Evolutionary conservation across 139 green algal genomes (phyloP), one percentile per base, ranked within the genome.

Genomic region (Chlamydomonas urium): DNA sequence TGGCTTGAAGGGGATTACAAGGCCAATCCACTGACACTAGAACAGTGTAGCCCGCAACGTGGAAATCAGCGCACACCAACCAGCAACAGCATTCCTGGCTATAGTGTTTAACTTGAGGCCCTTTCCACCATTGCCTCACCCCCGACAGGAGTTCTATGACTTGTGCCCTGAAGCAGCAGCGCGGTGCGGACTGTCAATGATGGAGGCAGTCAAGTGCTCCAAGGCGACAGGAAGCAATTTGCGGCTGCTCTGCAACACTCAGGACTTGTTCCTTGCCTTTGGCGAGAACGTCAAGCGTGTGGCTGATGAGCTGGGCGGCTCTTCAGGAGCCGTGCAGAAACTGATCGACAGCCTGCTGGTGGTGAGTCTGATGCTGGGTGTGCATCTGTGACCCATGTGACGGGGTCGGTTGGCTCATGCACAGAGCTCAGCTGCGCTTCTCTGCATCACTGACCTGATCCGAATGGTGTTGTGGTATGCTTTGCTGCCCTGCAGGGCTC

Each of bases 61-160:
- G n/a, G n/a, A n/a, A n/a, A n/a, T n/a, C n/a, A n/a, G n/a, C n/a
- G n/a, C n/a, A n/a, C n/a, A n/a, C n/a, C n/a, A n/a, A n/a, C n/a
- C n/a, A n/a, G n/a, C n/a, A n/a, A 60, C n/a, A n/a, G n/a, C n/a
- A n/a, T n/a, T n/a, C n/a, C n/a, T n/a, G n/a, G n/a, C n/a, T n/a
- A n/a, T n/a, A n/a, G n/a, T n/a, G n/a, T n/a, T 4, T 32, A 60
- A 4, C 19, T 6, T 32, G 48, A 6, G 14, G 4, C 17, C 48
- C 19, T 28, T 14, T 21, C 48, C 6, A 4, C 14, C 14, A 60
- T 26, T 4, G 57, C 29, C 6, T n/a, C n/a, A n/a, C n/a, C n/a
- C n/a, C n/a, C n/a, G n/a, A n/a, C 65, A 71, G 65, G 69, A 75
- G 31, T 75, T 75, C 56, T 75, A 75, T 42, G 69, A 75, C 26